These are phyloP conservation scores for Auricularia cornea DNA, from an alignment of 768 basidiomycete genomes.

Conservation along the genomic window DNA sequence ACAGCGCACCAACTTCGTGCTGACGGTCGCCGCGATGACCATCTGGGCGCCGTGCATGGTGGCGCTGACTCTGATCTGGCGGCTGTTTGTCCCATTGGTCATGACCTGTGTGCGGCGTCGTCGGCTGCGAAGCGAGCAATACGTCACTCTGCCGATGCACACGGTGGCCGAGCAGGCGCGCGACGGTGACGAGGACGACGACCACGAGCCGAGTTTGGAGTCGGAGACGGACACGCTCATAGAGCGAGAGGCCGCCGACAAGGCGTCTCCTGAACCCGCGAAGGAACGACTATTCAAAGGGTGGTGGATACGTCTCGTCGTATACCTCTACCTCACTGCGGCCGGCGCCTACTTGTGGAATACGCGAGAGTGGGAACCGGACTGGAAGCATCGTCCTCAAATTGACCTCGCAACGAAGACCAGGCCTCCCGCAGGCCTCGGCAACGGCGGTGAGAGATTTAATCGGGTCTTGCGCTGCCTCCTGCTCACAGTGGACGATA, in stretches of 20 bases:
- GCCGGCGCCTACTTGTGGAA: neutral
- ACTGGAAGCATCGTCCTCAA: neutral
- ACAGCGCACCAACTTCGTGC: neutral
- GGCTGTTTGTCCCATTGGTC: neutral
- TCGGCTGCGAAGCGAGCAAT: neutral
- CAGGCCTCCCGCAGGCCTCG: neutral
- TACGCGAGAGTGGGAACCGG: neutral
- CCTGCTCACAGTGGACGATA: constrained; percentile 2
- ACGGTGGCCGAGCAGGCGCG: too few species aligned
- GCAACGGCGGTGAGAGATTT: neutral
- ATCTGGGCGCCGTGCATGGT: neutral
- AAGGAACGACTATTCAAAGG: neutral
- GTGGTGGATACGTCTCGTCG: neutral
- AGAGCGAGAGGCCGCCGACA: neutral
- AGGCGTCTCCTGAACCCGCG: neutral
- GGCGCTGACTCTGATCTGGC: neutral
- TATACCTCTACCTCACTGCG: neutral
- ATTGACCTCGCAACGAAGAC: neutral
- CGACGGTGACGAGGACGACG: neutral
- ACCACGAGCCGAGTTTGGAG: neutral
- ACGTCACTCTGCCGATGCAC: neutral
- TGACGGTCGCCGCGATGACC: neutral
- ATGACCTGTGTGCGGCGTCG: neutral
- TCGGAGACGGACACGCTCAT: neutral
- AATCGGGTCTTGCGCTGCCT: neutral